Conservation (phyloP, 2,329 filamentous ascomycete genomes). For the Calycina herbarum region DNA sequence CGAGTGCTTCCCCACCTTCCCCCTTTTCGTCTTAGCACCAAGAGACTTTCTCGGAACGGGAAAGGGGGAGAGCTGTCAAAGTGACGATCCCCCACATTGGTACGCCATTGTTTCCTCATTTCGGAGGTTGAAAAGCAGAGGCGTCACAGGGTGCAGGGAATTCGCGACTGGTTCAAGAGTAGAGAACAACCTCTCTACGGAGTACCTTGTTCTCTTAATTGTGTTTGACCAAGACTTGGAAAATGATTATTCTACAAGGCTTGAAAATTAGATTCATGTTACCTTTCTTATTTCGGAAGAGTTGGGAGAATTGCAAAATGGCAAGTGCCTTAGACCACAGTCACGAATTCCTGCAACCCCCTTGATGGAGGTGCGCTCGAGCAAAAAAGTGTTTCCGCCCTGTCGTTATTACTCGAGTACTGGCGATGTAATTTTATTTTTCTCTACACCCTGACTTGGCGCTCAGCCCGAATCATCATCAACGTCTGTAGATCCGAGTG, state of each 20-base stretch:
- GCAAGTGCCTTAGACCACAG: too few species aligned
- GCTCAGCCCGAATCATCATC: not conserved
- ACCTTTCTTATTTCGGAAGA: too few species aligned
- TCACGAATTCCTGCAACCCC: too few species aligned
- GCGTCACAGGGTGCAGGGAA: not conserved
- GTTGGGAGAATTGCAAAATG: too few species aligned
- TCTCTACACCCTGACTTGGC: not conserved
- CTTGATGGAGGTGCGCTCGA: not conserved
- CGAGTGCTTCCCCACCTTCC: not conserved
- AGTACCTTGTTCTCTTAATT: too few species aligned
- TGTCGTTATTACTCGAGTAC: not conserved
- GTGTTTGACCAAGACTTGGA: too few species aligned
- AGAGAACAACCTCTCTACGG: not conserved
- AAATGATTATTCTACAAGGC: too few species aligned
- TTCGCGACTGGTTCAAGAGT: not conserved
- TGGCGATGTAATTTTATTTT: not conserved
- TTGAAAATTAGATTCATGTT: too few species aligned
- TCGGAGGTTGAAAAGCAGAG: too few species aligned
- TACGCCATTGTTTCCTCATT: constrained; percentile 1
- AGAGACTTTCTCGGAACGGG: not conserved
- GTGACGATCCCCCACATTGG: constrained; percentile 3
- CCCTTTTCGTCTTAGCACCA: not conserved
- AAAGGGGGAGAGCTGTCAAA: not conserved
- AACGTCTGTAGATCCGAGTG: not conserved
- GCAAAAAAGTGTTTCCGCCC: not conserved